These are phyloP conservation scores for Saccharata proteae DNA, from an alignment of 2,329 filamentous ascomycete genomes.

Conservation along the genomic window DNA sequence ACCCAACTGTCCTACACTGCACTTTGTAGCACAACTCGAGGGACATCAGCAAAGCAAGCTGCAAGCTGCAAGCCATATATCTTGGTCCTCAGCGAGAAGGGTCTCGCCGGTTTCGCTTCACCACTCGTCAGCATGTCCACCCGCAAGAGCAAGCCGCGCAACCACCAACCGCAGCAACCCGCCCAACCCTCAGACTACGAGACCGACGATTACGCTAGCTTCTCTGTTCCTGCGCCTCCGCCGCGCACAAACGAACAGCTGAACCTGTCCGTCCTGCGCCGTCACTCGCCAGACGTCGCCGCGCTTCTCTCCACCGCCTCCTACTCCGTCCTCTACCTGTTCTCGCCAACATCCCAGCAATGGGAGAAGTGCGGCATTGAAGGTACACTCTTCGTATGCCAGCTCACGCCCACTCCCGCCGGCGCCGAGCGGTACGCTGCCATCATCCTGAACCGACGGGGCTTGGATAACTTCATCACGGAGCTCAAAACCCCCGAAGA, in stretches of 20 bases:
- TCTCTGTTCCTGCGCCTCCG: constrained; percentile 28
- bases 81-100: too few species aligned
- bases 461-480: constrained; percentile 34
- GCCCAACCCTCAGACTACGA: constrained; percentile 44
- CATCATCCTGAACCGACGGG: constrained; percentile 36
- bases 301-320: constrained; percentile 69
- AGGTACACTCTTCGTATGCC: constrained; percentile 80
- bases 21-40: too few species aligned
- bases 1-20: too few species aligned
- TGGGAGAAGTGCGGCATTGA: constrained; percentile 86
- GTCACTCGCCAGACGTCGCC: constrained; percentile 64
- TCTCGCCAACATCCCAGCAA: constrained; percentile 47
- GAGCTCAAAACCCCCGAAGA: constrained; percentile 31
- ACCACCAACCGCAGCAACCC: constrained; percentile 20
- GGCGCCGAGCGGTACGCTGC: constrained; percentile 29
- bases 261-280: constrained; percentile 72
- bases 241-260: constrained; percentile 69
- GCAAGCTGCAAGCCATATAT: too few species aligned
- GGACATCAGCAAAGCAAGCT: too few species aligned
- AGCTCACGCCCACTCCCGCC: constrained; percentile 33
- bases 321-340: constrained; percentile 77
- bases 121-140: constrained; percentile 28
- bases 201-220: constrained; percentile 30
- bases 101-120: too few species aligned
- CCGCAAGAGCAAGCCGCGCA: constrained; percentile 16